Conservation (phyloP, 306 rosid species). For the Ziziphus jujuba region DNA sequence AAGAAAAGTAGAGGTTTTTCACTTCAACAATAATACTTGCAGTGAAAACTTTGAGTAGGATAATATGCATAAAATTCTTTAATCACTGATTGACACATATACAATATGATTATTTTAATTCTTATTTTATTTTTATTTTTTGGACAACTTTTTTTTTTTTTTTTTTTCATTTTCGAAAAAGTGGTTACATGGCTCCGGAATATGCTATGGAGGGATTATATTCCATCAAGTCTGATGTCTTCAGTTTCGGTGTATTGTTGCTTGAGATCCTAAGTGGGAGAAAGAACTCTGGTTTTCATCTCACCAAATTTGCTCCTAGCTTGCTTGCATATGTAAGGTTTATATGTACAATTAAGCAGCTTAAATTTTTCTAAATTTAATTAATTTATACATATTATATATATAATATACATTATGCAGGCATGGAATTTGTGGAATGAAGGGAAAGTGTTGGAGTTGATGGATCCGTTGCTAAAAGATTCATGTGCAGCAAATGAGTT, state of each 20-base stretch:
- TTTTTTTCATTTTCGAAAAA: conserved; percentile 4
- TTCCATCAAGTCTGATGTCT: too few species aligned
- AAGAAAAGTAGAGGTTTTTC: too few species aligned
- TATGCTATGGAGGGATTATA: too few species aligned
- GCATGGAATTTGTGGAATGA: conserved; percentile 52
- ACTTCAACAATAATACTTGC: too few species aligned
- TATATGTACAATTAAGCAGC: not conserved
- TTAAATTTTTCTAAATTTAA: not conserved
- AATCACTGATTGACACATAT: too few species aligned
- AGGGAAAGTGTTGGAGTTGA: conserved; percentile 15
- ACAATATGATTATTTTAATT: not conserved
- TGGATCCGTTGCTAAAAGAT: conserved; percentile 5
- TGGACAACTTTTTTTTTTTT: not conserved
- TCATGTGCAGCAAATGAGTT: not conserved
- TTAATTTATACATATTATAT: not conserved
- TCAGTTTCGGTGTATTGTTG: too few species aligned
- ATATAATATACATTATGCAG: conserved; percentile 6
- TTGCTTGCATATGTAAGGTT: not conserved
- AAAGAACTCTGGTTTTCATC: too few species aligned
- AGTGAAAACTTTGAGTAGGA: too few species aligned
- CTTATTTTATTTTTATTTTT: not conserved
- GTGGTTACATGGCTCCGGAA: conserved; percentile 49
- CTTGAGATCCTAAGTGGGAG: too few species aligned
- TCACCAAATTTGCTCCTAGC: not conserved
- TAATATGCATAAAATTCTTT: too few species aligned